phyloP scores from a whole-genome alignment of 176 grass and related monocot species.

The Triticum aestivum region DNA sequence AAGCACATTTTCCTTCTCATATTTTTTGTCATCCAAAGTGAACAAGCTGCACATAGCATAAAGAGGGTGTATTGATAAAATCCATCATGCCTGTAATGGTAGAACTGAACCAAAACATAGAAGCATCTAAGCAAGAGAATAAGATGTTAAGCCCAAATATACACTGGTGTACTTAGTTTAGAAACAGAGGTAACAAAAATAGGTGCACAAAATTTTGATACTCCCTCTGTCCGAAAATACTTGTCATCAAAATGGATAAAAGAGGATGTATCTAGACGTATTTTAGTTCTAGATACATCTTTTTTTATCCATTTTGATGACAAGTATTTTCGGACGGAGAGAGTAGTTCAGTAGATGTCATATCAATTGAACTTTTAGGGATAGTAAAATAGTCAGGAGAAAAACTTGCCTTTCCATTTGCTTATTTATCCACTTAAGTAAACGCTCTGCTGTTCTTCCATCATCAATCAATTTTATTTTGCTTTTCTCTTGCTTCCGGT shows the following conservation, averaged over 20 bases:
- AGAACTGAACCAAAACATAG: neutral
- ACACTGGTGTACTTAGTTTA: neutral
- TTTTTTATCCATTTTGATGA: too few species aligned
- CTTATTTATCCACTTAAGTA: slow-evolving; percentile 96
- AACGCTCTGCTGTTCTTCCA: slow-evolving; percentile 75
- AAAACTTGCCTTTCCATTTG: slow-evolving; percentile 66
- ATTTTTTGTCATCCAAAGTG: slow-evolving; percentile 85
- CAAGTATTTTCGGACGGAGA: too few species aligned
- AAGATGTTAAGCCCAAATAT: neutral
- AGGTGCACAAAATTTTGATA: neutral
- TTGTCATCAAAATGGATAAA: too few species aligned
- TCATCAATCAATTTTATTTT: slow-evolving; percentile 78
- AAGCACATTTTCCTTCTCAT: slow-evolving; percentile 76
- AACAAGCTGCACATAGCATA: slow-evolving; percentile 64
- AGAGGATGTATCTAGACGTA: too few species aligned
- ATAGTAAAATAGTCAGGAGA: neutral
- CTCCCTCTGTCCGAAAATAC: too few species aligned
- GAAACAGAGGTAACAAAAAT: neutral
- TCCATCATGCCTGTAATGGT: neutral
- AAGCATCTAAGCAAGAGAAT: neutral
- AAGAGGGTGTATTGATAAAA: slow-evolving; percentile 22
- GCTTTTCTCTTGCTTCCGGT: slow-evolving; percentile 80
- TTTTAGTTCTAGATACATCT: too few species aligned
- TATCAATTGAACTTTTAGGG: neutral
- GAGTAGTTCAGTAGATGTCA: neutral